Evolutionary conservation across 257 asterid genomes (phyloP).

Genomic region (Nicotiana obtusifolia): DNA sequence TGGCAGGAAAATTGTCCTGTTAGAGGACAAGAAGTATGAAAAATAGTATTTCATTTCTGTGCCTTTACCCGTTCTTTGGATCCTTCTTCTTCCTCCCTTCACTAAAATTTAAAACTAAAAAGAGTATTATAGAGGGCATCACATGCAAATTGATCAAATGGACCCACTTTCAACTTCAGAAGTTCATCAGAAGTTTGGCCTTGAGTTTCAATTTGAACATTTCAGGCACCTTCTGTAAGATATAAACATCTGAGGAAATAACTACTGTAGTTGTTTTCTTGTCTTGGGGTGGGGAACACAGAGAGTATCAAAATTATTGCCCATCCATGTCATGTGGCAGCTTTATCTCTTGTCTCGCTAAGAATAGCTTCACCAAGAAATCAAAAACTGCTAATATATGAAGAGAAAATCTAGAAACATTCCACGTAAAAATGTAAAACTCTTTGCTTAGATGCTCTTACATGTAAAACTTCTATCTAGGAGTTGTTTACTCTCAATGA

Average conservation of each 20-base stretch:
- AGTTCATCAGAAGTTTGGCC: not conserved
- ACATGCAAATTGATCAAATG: not conserved
- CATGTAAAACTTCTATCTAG: not conserved
- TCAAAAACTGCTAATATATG: not conserved
- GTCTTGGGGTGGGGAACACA: not conserved
- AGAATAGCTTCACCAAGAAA: not conserved
- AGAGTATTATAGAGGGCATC: not conserved
- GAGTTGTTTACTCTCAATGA: not conserved
- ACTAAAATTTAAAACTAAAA: not conserved
- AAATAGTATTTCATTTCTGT: not conserved
- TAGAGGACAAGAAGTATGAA: not conserved
- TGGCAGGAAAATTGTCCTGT: not conserved
- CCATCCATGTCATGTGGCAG: not conserved
- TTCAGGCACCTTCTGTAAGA: not conserved
- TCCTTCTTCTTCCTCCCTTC: not conserved
- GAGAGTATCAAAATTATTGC: not conserved
- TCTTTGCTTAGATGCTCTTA: not conserved
- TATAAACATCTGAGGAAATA: not conserved
- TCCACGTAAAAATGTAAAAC: not conserved
- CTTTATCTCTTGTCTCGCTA: not conserved
- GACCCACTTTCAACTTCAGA: not conserved
- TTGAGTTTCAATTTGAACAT: not conserved
- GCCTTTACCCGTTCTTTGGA: not conserved
- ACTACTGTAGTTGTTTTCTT: not conserved
- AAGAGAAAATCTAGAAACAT: not conserved